phyloP scores from a whole-genome alignment of 768 basidiomycete species.

The Podaxis sp. region DNA sequence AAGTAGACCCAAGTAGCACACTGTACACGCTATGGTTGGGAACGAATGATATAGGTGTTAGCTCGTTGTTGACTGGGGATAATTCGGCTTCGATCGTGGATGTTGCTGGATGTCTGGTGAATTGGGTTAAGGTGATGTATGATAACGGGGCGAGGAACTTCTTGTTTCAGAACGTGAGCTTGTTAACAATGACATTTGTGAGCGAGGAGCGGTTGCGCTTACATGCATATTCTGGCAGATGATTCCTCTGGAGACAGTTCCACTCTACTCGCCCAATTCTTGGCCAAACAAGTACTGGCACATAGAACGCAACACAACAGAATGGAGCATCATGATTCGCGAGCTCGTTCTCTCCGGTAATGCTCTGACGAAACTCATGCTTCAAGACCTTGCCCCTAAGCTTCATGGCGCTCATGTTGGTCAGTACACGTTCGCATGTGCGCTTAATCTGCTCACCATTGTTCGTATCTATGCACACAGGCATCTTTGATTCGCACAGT shows the following conservation, averaged over 20 bases:
- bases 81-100: slow-evolving; percentile 52
- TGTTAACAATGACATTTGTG: not conserved
- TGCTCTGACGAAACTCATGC: slow-evolving; percentile 45
- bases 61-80: slow-evolving; percentile 50
- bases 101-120: slow-evolving; percentile 51
- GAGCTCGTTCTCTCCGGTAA: slow-evolving; percentile 52
- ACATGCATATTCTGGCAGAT: slow-evolving; percentile 31
- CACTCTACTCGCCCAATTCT: slow-evolving; percentile 41
- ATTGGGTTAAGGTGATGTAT: slow-evolving; percentile 56
- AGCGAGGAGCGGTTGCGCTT: not conserved
- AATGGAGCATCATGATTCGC: slow-evolving; percentile 53
- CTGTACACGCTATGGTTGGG: slow-evolving; percentile 69
- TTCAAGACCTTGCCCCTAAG: slow-evolving; percentile 40
- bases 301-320: slow-evolving; percentile 45
- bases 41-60: slow-evolving; percentile 57
- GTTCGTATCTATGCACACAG: not conserved
- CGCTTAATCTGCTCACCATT: not conserved
- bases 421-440: slow-evolving; percentile 19
- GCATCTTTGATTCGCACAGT: slow-evolving; percentile 24
- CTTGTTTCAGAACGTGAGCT: slow-evolving; percentile 42
- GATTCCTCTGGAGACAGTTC: slow-evolving; percentile 48
- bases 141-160: slow-evolving; percentile 60
- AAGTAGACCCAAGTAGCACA: slow-evolving; percentile 40
- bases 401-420: slow-evolving; percentile 56
- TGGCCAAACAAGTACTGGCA: slow-evolving; percentile 50